Evolutionary conservation across 495 filamentous ascomycete species (phyloP).

Genomic region (Barbatosphaeria neglecta): DNA sequence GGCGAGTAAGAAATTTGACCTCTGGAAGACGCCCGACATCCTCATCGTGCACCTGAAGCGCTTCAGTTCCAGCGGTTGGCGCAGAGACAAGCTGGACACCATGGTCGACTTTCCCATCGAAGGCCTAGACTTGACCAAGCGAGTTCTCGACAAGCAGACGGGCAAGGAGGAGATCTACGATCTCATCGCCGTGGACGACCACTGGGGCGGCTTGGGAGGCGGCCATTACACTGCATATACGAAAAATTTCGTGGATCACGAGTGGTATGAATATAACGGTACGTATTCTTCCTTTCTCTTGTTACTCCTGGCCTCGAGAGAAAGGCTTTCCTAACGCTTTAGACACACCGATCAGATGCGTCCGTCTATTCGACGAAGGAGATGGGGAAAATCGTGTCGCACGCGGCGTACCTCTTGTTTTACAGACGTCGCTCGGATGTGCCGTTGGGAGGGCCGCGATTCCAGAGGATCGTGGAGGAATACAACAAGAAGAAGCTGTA

Average conservation of each 20-base stretch:
- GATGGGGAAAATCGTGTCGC: conserved; percentile 45
- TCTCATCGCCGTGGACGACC: conserved; percentile 87
- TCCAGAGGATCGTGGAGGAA: conserved; percentile 55
- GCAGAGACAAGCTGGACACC: conserved; percentile 81
- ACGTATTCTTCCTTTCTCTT: conserved; percentile 19
- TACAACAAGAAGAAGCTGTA: conserved; percentile 23
- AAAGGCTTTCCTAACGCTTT: conserved; percentile 13
- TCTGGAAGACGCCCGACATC: conserved; percentile 94
- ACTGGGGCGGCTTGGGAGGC: conserved; percentile 82
- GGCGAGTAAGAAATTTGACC: conserved; percentile 89
- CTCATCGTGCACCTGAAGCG: conserved; percentile 85
- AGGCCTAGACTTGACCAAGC: conserved; percentile 64
- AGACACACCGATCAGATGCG: conserved; percentile 47
- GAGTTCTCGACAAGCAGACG: conserved; percentile 65
- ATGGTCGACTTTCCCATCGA: conserved; percentile 88
- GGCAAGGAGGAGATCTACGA: conserved; percentile 80
- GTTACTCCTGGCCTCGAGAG: neutral
- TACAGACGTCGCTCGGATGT: conserved; percentile 73
- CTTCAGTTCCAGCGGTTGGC: conserved; percentile 66
- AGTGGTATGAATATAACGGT: conserved; percentile 97
- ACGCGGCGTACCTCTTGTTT: conserved; percentile 85
- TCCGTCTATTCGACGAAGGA: conserved; percentile 44
- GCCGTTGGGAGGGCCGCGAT: conserved; percentile 65
- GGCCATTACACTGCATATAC: conserved; percentile 93
- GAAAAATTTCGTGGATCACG: conserved; percentile 73